Conservation (phyloP, 139 green algal genomes). For the Picochlorum sp. region DNA sequence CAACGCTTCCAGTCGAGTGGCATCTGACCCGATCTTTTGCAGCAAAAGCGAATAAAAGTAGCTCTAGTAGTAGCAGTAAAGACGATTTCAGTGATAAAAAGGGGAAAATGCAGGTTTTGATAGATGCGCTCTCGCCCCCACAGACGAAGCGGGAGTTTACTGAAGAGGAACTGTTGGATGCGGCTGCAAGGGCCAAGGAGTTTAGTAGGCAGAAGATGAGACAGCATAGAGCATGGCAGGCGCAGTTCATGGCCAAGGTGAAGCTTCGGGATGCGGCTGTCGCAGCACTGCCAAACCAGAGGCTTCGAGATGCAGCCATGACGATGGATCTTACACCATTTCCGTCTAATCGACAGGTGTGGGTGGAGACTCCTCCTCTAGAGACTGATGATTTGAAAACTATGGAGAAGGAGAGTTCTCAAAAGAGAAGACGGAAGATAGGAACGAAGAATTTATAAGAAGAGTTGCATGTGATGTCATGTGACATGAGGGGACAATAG, state of each 20-base stretch:
- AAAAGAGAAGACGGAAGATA: slow-evolving; percentile 5
- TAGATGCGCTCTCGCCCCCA: background rate
- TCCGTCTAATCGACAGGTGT: slow-evolving; percentile 30
- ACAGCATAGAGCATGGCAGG: slow-evolving; percentile 37
- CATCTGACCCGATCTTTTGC: background rate
- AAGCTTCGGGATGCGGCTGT: slow-evolving; percentile 37
- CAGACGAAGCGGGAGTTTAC: background rate
- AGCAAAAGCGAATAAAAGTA: background rate
- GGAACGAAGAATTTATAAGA: slow-evolving; percentile 4
- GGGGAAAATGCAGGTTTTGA: background rate
- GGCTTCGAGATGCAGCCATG: slow-evolving; percentile 23
- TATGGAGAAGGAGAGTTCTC: background rate
- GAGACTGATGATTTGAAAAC: slow-evolving; percentile 2
- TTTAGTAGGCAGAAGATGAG: slow-evolving; percentile 37
- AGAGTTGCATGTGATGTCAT: background rate
- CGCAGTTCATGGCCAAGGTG: slow-evolving; percentile 35
- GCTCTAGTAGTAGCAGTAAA: background rate
- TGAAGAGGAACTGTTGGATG: slow-evolving; percentile 20
- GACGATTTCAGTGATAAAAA: background rate
- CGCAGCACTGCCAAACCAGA: slow-evolving; percentile 26
- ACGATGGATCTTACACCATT: slow-evolving; percentile 24
- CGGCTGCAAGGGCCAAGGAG: slow-evolving; percentile 26
- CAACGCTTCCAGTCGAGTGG: no score
- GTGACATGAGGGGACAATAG: background rate
- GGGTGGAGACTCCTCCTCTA: slow-evolving; percentile 34